Base-by-base conservation (phyloP, 2,329 filamentous ascomycete species). In the Neoarthrinium moseri region DNA sequence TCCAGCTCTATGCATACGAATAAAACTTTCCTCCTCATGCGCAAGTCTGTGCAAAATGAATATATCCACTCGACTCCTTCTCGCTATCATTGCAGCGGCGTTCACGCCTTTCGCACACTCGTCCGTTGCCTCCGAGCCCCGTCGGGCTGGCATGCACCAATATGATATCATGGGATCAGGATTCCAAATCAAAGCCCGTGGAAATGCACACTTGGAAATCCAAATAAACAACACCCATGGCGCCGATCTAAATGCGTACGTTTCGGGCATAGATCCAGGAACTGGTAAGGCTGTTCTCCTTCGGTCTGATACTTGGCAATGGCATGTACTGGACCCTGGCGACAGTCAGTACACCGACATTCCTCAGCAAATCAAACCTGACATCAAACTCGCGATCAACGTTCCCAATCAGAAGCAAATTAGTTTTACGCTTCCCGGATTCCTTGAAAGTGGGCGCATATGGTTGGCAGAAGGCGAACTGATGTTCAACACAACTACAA, bases 401-500 rank as follows among this genome's bases (percentile, higher is more conserved):
- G 30, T 41, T 8, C 15, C 23, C 4, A 15, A 22, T 5, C 20
- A 30, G 13, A 8, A 23, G 10, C 17, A 10, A n/a, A 17, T n/a
- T 8, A 41, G 10, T 10, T 18, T 41, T 15, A 29, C 23, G 4
- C 26, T 41, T 11, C 38, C 38, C 5, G 38, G 24, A 12, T 41
- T 23, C 20, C 15, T 41, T 13, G 46, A 46, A 11, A 57, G 63
- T 15, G 64, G 55, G 6, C 63, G 66, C 17, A 51, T 69, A 29
- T 69, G 58, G 56, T 61, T 69, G 33, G 60, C 65, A 5, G 61
- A 57, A 18, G 64, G 63, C 8, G 47, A 58, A 4, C 54, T 69
- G 1, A 33, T 57, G 7, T 68, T 69, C 55, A 64, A 54, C 46
- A 59, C 58, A 8, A 64, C 53, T 46, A 60, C 58, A 8, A 44